Evolutionary conservation across 305 asterid genomes (phyloP), one percentile per base, ranked within the genome.

Genomic region (Fraxinus platypoda): DNA sequence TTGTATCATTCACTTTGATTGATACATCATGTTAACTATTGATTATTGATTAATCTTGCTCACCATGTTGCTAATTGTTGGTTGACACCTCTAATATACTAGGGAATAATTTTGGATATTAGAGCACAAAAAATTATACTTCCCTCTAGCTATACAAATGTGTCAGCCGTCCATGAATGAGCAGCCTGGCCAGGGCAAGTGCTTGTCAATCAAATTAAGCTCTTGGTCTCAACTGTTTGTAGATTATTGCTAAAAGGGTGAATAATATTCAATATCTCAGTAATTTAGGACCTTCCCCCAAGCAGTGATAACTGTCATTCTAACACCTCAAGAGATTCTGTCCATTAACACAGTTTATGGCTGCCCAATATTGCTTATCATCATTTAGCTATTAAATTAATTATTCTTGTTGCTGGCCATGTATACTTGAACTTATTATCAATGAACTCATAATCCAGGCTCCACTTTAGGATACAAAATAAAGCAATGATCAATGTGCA

Each of bases 1-100:
- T 83, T 84, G 90, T 64, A 81, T 92, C 74, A 91, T 92, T 77
- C 86, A 91, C 76, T 91, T 92, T 79, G 91, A 87, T 31, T 88
- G 83, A 88, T 49, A 9, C 28, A 11, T 28, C 35, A 11, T 68
- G n/a, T 25, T 68, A 68, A 68, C 31, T 25, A 68, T 68, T 12
- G 1, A 28, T 68, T 68, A 28, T 30, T 59, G 70, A 25, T 57
- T 57, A 6, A 59, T 59, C 70, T 21, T 59, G 30, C 70, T 59
- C 74, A 77, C 33, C n/a, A 76, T 75, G 19, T 11, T 76, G 76
- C 59, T 34, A 79, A 30, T 34, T 66, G 34, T 46, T 26, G 19
- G 78, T 76, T n/a, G 8, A 82, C 33, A 70, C 23, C 23, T 46
- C 17, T 62, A 62, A 19, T 6, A 62, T 62, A 23, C 33, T 8